Conservation (phyloP, 371 early-diverging fungal genomes). For the Chytridium lagenaria region DNA sequence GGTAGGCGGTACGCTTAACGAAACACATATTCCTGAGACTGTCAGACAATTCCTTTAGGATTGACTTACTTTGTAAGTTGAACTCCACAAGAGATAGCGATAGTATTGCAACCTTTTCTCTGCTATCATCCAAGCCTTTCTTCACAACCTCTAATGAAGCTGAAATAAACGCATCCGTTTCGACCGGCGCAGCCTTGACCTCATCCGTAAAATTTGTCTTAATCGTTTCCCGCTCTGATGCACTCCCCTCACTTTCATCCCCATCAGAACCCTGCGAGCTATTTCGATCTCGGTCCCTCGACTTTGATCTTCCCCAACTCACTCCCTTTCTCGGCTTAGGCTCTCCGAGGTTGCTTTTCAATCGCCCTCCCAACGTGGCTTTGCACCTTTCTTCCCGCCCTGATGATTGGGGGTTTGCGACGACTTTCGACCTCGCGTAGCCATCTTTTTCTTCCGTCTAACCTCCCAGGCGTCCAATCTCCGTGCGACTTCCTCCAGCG, state of each 20-base stretch:
- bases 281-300: conserved; percentile 1
- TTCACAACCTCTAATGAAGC: conserved; percentile 67
- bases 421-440: not conserved
- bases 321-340: not conserved
- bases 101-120: conserved; percentile 63
- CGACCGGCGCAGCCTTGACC: conserved; percentile 28
- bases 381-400: not conserved
- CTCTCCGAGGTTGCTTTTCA: not conserved
- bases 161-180: conserved; percentile 51
- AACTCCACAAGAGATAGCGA: conserved; percentile 64
- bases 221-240: conserved; percentile 17
- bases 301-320: conserved; percentile 1
- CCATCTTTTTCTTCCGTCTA: conserved; percentile 16
- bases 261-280: conserved; percentile 7
- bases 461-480: conserved; percentile 45
- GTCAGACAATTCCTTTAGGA: no score
- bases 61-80: conserved; percentile 58
- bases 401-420: not conserved
- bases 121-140: conserved; percentile 67
- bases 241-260: conserved; percentile 7
- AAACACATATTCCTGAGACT: conserved; percentile 22
- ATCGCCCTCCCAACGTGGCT: not conserved
- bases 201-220: conserved; percentile 24
- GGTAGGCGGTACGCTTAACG: conserved; percentile 35
- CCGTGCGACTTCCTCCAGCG: conserved; percentile 50